Percentiles rank a stretch among this genome's conserved stretches.
Evolutionary conservation across 2,329 filamentous ascomycete genomes (phyloP).

Genomic region (Diaporthe vexans): DNA sequence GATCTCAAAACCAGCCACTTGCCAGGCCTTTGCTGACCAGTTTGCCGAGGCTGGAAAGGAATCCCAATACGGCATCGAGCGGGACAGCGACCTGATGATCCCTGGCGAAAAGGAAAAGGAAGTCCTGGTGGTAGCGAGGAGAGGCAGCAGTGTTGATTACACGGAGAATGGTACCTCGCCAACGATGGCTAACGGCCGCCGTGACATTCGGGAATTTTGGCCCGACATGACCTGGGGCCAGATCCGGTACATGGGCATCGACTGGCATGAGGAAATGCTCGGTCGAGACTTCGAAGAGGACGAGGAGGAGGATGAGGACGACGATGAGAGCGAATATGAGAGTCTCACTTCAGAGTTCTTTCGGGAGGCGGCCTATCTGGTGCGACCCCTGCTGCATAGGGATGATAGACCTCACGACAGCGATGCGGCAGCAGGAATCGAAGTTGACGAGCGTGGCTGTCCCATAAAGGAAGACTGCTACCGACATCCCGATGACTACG

Average conservation of each 20-base stretch:
- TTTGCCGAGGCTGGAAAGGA: background rate
- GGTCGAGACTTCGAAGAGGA: no score
- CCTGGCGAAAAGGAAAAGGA: background rate
- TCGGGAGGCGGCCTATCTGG: no score
- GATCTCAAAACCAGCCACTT: background rate
- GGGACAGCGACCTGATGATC: background rate
- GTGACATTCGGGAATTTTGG: background rate
- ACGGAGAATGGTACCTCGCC: background rate
- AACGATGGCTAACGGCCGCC: no score
- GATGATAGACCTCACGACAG: background rate
- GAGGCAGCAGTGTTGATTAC: background rate
- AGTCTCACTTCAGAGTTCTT: no score
- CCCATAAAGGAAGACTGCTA: background rate
- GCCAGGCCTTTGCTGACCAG: background rate
- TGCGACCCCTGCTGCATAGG: no score
- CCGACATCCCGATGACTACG: slow-evolving; percentile 2
- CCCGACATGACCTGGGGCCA: background rate
- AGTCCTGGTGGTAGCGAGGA: background rate
- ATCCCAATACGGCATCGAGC: background rate
- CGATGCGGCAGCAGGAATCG: background rate
- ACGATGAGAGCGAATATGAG: no score
- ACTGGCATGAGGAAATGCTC: no score
- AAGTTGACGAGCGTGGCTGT: background rate
- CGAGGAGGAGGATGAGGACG: no score
- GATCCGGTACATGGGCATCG: background rate